These are phyloP conservation scores for Entelexis paramagnoliae DNA, from an alignment of 1,139 yeast genomes.

Conservation along the genomic window DNA sequence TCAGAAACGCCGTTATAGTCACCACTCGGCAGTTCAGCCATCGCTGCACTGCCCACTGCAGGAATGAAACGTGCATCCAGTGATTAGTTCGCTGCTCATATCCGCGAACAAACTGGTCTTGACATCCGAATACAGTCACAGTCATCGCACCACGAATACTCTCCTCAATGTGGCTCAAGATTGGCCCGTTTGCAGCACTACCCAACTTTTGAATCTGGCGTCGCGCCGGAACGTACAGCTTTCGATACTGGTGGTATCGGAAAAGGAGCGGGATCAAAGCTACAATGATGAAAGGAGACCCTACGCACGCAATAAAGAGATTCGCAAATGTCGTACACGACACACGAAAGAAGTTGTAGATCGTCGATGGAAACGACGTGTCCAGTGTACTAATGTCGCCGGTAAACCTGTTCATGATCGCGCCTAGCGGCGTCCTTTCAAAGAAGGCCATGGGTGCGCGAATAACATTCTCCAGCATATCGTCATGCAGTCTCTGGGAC, in stretches of 20 bases:
- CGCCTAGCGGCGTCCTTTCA: slow-evolving; percentile 61
- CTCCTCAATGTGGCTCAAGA: slow-evolving; percentile 71
- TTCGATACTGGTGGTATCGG: slow-evolving; percentile 71
- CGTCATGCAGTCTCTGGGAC: slow-evolving; percentile 45
- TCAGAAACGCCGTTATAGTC: slow-evolving; percentile 53
- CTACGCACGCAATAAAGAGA: slow-evolving; percentile 57
- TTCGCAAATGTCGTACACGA: slow-evolving; percentile 44
- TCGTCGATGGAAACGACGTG: slow-evolving; percentile 19
- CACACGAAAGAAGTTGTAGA: slow-evolving; percentile 41
- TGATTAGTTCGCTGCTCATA: slow-evolving; percentile 52
- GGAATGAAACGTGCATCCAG: slow-evolving; percentile 48
- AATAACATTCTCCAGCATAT: slow-evolving; percentile 68
- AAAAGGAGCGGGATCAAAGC: slow-evolving; percentile 41
- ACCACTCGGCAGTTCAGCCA: slow-evolving; percentile 69
- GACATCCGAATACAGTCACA: slow-evolving; percentile 47
- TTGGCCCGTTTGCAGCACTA: slow-evolving; percentile 64
- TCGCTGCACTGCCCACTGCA: slow-evolving; percentile 50
- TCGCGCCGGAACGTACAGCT: slow-evolving; percentile 63
- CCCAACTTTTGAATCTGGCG: slow-evolving; percentile 72
- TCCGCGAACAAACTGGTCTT: slow-evolving; percentile 42
- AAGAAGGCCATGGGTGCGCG: slow-evolving; percentile 62
- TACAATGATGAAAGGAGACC: slow-evolving; percentile 51
- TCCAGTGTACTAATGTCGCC: slow-evolving; percentile 61
- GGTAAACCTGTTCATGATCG: slow-evolving; percentile 64
- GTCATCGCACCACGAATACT: slow-evolving; percentile 60